Evolutionary conservation across 2,329 filamentous ascomycete genomes (phyloP).

Genomic region (Colletotrichum sp.): DNA sequence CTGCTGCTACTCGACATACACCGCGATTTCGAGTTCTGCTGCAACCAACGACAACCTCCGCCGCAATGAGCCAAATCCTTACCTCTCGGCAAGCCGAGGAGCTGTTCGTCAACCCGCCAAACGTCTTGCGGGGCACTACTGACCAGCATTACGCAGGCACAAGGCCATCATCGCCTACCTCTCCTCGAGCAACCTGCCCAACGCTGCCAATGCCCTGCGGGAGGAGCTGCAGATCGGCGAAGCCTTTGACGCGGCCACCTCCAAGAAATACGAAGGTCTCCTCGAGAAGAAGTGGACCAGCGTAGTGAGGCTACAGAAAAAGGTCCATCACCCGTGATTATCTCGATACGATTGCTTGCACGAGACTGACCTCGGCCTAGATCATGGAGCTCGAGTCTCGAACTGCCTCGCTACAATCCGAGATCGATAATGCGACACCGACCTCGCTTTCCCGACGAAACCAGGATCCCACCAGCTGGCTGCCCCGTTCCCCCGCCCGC

Average conservation of each 20-base stretch:
- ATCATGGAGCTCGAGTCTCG: slow-evolving; percentile 92
- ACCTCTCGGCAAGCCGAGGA: slow-evolving; percentile 85
- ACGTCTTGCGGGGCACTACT: slow-evolving; percentile 6
- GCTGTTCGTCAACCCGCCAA: slow-evolving; percentile 61
- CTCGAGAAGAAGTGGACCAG: slow-evolving; percentile 99
- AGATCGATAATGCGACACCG: slow-evolving; percentile 83
- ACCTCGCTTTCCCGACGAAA: slow-evolving; percentile 78
- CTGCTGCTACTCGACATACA: not conserved
- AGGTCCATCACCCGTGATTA: slow-evolving; percentile 57
- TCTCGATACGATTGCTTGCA: not conserved
- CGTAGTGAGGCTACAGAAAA: slow-evolving; percentile 92
- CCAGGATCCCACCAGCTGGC: slow-evolving; percentile 84
- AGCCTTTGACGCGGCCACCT: slow-evolving; percentile 77
- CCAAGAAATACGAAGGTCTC: slow-evolving; percentile 93
- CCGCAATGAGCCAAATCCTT: slow-evolving; percentile 74
- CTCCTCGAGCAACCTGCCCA: slow-evolving; percentile 72
- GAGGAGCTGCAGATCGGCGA: slow-evolving; percentile 76
- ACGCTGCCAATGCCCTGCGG: slow-evolving; percentile 73
- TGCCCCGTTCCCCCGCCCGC: slow-evolving; percentile 81
- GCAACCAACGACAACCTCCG: not conserved
- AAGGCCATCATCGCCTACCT: slow-evolving; percentile 94
- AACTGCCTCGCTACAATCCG: slow-evolving; percentile 75
- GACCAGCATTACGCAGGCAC: slow-evolving; percentile 62
- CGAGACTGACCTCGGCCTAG: slow-evolving; percentile 46
- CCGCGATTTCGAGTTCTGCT: not conserved